These are phyloP conservation scores for Suhomyces sp. DNA, from an alignment of 805 yeast species.

Conservation along the genomic window DNA sequence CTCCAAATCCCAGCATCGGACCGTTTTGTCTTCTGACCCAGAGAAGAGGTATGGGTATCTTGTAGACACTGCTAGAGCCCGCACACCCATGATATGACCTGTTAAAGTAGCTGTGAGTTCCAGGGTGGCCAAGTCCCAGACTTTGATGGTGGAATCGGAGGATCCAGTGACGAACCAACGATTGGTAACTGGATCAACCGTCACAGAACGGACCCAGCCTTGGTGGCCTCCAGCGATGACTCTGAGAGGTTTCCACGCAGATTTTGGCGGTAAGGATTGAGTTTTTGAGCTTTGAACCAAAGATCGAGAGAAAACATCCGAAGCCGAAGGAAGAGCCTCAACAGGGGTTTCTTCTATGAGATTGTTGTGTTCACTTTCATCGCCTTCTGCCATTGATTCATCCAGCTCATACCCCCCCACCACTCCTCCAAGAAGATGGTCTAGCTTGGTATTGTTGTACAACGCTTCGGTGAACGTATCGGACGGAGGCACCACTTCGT, in stretches of 20 bases:
- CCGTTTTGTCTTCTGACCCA: slow-evolving; percentile 90
- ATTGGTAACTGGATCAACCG: slow-evolving; percentile 77
- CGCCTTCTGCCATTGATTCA: too few species aligned
- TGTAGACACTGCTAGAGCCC: slow-evolving; percentile 70
- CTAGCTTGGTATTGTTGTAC: slow-evolving; percentile 29
- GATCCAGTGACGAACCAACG: slow-evolving; percentile 93
- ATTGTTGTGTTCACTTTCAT: too few species aligned
- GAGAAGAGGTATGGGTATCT: slow-evolving; percentile 87
- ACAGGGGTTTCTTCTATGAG: too few species aligned
- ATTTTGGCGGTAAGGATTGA: too few species aligned
- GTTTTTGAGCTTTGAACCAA: too few species aligned
- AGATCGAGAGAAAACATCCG: too few species aligned
- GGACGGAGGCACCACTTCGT: slow-evolving; percentile 21
- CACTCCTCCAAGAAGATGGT: slow-evolving; percentile 20
- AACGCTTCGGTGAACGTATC: slow-evolving; percentile 34
- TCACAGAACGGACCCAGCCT: slow-evolving; percentile 88
- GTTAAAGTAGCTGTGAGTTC: slow-evolving; percentile 71
- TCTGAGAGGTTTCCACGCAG: slow-evolving; percentile 73
- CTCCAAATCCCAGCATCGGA: slow-evolving; percentile 95
- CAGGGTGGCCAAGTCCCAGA: slow-evolving; percentile 85
- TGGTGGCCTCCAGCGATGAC: slow-evolving; percentile 81
- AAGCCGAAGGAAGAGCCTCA: too few species aligned
- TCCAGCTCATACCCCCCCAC: too few species aligned
- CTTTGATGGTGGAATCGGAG: slow-evolving; percentile 80
- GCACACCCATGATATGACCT: slow-evolving; percentile 88